phyloP scores from a whole-genome alignment of 208 protist genomes.

The Leptomonas seymouri region DNA sequence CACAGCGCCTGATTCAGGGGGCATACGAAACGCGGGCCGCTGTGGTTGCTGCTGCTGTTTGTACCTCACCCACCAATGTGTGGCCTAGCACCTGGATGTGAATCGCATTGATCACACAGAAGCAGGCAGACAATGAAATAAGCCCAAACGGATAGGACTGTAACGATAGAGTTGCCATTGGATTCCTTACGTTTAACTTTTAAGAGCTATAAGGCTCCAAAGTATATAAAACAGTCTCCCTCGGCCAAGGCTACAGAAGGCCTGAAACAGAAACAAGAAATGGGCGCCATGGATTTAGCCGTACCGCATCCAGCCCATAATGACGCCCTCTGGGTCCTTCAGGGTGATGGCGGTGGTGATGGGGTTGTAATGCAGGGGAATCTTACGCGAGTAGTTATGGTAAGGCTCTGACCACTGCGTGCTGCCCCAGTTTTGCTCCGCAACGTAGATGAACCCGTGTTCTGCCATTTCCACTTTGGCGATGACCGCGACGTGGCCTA shows the following conservation, averaged over 20 bases:
- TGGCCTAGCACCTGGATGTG: too few relatives aligned
- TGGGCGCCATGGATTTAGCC: not conserved
- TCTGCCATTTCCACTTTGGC: slow-evolving; percentile 39
- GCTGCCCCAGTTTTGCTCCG: slow-evolving; percentile 90
- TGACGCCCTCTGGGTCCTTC: slow-evolving; percentile 27
- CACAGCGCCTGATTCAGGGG: too few relatives aligned
- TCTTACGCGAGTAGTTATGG: slow-evolving; percentile 62
- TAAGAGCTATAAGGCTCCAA: too few relatives aligned
- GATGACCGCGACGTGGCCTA: slow-evolving; percentile 83
- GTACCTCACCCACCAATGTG: too few relatives aligned
- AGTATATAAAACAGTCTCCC: too few relatives aligned
- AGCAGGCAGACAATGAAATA: not conserved
- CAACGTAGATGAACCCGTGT: slow-evolving; percentile 33
- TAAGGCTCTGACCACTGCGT: slow-evolving; percentile 58
- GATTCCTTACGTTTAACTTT: too few relatives aligned
- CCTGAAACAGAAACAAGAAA: not conserved
- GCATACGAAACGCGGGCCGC: too few relatives aligned
- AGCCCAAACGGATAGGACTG: too few relatives aligned
- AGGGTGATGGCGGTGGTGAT: slow-evolving; percentile 18
- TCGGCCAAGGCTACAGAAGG: not conserved
- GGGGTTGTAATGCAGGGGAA: slow-evolving; percentile 22
- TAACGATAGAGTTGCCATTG: too few relatives aligned
- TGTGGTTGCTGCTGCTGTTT: too few relatives aligned
- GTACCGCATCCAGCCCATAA: slow-evolving; percentile 51
- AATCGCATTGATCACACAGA: not conserved